Evolutionary conservation across 2,329 filamentous ascomycete species (phyloP), one percentile per base, ranked within the genome.

Genomic region (Lasiodiplodia gonubiensis): DNA sequence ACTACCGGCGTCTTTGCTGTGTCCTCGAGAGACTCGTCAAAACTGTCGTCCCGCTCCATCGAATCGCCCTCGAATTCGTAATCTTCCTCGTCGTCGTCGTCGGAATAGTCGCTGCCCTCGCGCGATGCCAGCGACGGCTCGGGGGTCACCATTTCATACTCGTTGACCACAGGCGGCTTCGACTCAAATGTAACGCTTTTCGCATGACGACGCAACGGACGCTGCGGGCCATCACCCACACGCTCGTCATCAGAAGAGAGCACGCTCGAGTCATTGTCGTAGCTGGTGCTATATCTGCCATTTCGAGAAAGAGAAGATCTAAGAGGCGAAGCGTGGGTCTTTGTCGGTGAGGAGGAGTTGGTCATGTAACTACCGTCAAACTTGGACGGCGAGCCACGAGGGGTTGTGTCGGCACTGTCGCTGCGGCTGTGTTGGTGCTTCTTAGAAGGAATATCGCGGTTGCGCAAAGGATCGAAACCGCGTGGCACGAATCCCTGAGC

Each of bases 111-210:
- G 77, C 94, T 98, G 51, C 93, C 93, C 75, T 97, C 93, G 10
- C 94, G 90, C 14, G 94, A 98, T 72, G 91, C 93, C 59, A 92
- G 94, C 1, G 94, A 97, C n/a, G 96, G 88, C 75, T 97, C 95
- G 12, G 95, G 95, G 2, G 95, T 99, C 39, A 93, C 92, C 91
- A 97, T 94, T 80, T 98, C 95, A 78, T 98, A 99, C 80, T 99
- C 95, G 76, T 98, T 97, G 74, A 99, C 87, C 76, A 97, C 92
- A 27, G 95, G 95, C 25, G 94, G 94, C 2, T 92, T 93, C 46
- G 90, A 91, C 80, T 98, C 93, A 77, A 99, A 99, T 0, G 94
- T 99, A 68, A 99, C 95, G 74, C 94, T 97, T 84, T 99, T 99
- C 57, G 93, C 90, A 80, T 97, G 92, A 65, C 93, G 91, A 76